Evolutionary conservation across 345 rosid species (phyloP).

Genomic region (Bruguiera parviflora): DNA sequence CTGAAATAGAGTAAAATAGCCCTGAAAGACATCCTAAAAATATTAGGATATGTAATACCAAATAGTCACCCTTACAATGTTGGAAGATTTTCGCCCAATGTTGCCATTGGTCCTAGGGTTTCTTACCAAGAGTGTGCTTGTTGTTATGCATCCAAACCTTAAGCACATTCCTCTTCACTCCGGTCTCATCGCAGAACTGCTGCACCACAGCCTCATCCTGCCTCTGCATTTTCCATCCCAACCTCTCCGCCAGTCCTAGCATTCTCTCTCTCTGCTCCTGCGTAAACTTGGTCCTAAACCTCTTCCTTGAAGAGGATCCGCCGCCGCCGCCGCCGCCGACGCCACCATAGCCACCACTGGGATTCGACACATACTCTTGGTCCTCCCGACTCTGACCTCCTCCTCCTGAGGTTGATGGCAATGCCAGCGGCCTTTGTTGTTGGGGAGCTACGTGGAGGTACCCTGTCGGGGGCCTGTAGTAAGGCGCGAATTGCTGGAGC

Average conservation of each 20-base stretch:
- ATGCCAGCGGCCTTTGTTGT: background rate
- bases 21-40: background rate
- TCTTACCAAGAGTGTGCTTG: slow-evolving; percentile 12
- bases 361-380: background rate
- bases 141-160: slow-evolving; percentile 33
- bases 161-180: slow-evolving; percentile 23
- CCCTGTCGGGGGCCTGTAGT: background rate
- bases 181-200: slow-evolving; percentile 21
- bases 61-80: too few species aligned
- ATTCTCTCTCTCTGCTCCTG: slow-evolving; percentile 25
- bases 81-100: too few species aligned
- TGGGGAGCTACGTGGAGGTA: background rate
- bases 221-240: slow-evolving; percentile 24
- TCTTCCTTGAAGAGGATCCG: slow-evolving; percentile 12
- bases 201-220: slow-evolving; percentile 17
- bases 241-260: slow-evolving; percentile 23
- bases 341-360: slow-evolving; percentile 3
- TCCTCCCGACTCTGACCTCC: slow-evolving; percentile 13
- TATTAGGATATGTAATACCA: background rate
- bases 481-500: background rate
- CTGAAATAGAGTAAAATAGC: background rate
- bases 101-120: background rate
- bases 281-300: slow-evolving; percentile 29
- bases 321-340: slow-evolving; percentile 7
- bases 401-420: slow-evolving; percentile 1